Conservation (phyloP, 2,329 filamentous ascomycete genomes). For the Dactylellina drechsleri region DNA sequence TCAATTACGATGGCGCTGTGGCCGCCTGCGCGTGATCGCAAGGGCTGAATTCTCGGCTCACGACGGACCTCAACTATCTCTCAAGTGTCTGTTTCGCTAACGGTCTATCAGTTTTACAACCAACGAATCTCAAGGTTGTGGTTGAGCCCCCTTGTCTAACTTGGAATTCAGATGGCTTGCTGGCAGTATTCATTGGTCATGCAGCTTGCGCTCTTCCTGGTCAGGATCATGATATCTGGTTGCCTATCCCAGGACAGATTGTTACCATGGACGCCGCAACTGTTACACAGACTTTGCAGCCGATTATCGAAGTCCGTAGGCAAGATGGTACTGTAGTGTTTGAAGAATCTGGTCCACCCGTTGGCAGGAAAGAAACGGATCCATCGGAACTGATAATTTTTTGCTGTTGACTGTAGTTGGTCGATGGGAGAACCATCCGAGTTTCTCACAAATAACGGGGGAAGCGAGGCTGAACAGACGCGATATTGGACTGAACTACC, state of each 20-base stretch:
- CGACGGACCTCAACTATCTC: too few relatives aligned
- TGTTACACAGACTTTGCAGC: conserved; percentile 60
- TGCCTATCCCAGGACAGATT: conserved; percentile 59
- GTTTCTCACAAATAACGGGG: too few relatives aligned
- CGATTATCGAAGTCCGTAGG: conserved; percentile 59
- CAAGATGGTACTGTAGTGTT: conserved; percentile 61
- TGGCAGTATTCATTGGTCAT: conserved; percentile 61
- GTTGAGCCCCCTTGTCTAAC: conserved; percentile 60
- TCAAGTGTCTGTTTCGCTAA: too few relatives aligned
- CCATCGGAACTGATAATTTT: conserved; percentile 20
- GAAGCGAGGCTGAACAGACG: too few relatives aligned
- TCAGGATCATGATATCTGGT: conserved; percentile 59
- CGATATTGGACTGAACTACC: too few relatives aligned
- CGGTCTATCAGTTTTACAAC: too few relatives aligned
- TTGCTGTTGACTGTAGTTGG: conserved; percentile 10
- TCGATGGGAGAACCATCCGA: conserved; percentile 6
- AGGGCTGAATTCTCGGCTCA: conserved; percentile 55
- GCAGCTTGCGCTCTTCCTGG: conserved; percentile 60
- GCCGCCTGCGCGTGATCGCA: neutral
- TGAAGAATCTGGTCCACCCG: conserved; percentile 53
- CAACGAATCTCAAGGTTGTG: conserved; percentile 24
- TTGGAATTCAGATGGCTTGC: conserved; percentile 60
- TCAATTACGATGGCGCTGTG: neutral
- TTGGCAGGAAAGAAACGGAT: conserved; percentile 11
- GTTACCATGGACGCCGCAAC: conserved; percentile 60